These are phyloP conservation scores for Trichoderma sp. DNA, from an alignment of 2,329 filamentous ascomycete genomes.

Conservation along the genomic window DNA sequence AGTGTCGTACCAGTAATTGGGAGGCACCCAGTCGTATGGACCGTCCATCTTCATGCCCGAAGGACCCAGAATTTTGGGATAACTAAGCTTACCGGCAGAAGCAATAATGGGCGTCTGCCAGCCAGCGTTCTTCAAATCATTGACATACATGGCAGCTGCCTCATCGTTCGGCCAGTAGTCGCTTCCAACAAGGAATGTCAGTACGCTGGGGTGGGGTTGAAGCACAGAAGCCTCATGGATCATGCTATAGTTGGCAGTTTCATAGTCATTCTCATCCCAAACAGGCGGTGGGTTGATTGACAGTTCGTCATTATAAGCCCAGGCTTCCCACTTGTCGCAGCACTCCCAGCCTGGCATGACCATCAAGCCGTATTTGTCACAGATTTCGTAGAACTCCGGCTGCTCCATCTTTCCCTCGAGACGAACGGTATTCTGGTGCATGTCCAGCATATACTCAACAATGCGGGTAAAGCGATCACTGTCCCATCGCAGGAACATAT, in stretches of 20 bases:
- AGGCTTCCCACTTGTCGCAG: constrained; percentile 70
- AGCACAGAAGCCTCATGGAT: constrained; percentile 63
- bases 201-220: constrained; percentile 62
- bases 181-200: constrained; percentile 63
- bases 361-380: constrained; percentile 64
- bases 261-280: constrained; percentile 60
- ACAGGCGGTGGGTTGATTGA: constrained; percentile 40
- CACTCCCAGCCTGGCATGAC: constrained; percentile 67
- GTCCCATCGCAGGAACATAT: constrained; percentile 65
- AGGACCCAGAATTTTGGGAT: constrained; percentile 54
- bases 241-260: constrained; percentile 58
- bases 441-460: constrained; percentile 59
- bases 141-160: constrained; percentile 57
- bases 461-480: constrained; percentile 51
- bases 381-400: constrained; percentile 61
- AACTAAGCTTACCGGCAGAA: constrained; percentile 60
- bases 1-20: constrained; percentile 64
- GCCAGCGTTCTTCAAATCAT: constrained; percentile 53
- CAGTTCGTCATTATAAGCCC: constrained; percentile 62
- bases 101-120: constrained; percentile 63
- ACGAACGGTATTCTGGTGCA: constrained; percentile 66
- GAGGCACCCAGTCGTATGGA: constrained; percentile 68
- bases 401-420: constrained; percentile 69
- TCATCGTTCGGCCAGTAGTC: constrained; percentile 66
- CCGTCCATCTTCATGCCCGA: constrained; percentile 69